Evolutionary conservation across 2,329 filamentous ascomycete species (phyloP), one percentile per base, ranked within the genome.

Genomic region (Fusarium fracticaudum): DNA sequence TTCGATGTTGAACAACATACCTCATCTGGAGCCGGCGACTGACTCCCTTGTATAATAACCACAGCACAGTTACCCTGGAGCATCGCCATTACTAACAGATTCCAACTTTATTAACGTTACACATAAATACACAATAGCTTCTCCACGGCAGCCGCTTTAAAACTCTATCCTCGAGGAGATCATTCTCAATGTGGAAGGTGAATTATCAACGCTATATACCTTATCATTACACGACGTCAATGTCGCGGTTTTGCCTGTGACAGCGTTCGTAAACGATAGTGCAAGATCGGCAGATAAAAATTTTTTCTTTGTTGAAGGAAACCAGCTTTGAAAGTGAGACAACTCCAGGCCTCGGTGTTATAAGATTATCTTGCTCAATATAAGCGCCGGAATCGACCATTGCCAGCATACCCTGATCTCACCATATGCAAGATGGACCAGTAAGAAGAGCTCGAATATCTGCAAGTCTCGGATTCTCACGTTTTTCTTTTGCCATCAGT

Each of bases 381-480:
- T 37, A 45, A 44, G n/a, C 38, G 45, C 44, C 20, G 38, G 20
- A 35, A 24, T 43, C n/a, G 31, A 24, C 43, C 40, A 24, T 22
- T 60, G 10, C 62, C 24, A 47, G 59, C 47, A 54, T 48, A 26
- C 54, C 48, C 31, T 64, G 69, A 69, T 65, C 22, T 61, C 13
- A 58, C 31, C 41, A 45, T 44, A 69, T 60, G 71, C 67, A 60
- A 53, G 61, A 61, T 48, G 59, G 43, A 45, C 60, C 71, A 64
- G 45, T 64, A 35, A 60, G 48, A 45, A 54, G 38, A 24, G 40
- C 61, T 60, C 44, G 40, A 45, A 53, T n/a, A 61, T 26, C 58
- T 72, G 71, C 71, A 65, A 47, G 67, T 74, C 71, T 67, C 62
- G 59, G 35, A 45, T 61, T 71, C 37, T 37, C 47, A 43, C 45